Conservation (phyloP, 129 eudicot genomes). For the Ambrosia trifida region DNA sequence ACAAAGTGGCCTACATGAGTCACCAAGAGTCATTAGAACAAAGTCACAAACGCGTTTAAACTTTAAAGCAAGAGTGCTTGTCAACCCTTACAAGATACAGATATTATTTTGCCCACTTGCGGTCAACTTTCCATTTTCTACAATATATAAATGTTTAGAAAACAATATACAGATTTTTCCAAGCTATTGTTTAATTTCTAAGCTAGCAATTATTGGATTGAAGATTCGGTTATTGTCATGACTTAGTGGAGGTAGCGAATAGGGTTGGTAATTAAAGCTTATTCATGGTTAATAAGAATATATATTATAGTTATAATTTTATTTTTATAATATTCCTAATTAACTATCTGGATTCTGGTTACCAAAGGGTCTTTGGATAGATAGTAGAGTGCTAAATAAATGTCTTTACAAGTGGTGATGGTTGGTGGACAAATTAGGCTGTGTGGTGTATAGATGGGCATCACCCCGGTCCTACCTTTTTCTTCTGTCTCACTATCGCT, state of each 20-base stretch:
- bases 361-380: too few species aligned
- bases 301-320: too few species aligned
- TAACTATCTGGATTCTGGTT: too few species aligned
- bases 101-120: neutral
- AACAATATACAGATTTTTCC: too few species aligned
- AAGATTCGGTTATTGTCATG: neutral
- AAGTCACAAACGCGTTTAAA: constrained; percentile 10
- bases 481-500: too few species aligned
- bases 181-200: neutral
- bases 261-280: neutral
- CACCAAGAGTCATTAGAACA: constrained; percentile 16
- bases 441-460: too few species aligned
- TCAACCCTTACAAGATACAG: neutral
- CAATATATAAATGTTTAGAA: too few species aligned
- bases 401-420: too few species aligned
- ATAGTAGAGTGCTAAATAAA: too few species aligned
- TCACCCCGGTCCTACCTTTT: too few species aligned
- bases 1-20: constrained; percentile 14
- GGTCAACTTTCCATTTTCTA: neutral
- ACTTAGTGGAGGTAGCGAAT: neutral
- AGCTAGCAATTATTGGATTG: neutral
- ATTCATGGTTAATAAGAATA: neutral
- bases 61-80: neutral
- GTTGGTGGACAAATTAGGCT: too few species aligned
- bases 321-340: too few species aligned